Percentiles rank a stretch among this genome's conserved stretches.
phyloP scores from a whole-genome alignment of 495 filamentous ascomycete species.

The Pseudevernia furfuracea region DNA sequence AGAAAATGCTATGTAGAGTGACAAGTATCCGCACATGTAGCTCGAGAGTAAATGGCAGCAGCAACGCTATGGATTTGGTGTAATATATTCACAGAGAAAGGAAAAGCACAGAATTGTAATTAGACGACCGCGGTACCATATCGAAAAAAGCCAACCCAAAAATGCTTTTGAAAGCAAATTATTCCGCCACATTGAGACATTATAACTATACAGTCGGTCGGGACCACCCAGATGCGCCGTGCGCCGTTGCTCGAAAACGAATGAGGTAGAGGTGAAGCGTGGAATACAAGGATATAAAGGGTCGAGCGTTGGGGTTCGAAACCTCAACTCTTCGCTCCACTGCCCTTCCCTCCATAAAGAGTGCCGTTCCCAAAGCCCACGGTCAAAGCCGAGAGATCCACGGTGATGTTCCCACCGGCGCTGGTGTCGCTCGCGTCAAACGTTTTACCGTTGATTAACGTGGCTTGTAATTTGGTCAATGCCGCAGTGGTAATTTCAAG shows the following conservation, averaged over 20 bases:
- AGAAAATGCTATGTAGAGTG: not conserved
- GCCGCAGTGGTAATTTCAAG: constrained; percentile 33
- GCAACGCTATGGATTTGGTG: not conserved
- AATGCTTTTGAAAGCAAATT: constrained; percentile 3
- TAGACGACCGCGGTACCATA: not conserved
- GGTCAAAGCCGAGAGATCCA: constrained; percentile 40
- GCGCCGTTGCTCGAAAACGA: not conserved
- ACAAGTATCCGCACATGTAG: not conserved
- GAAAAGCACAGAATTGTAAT: not conserved
- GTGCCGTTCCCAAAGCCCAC: constrained; percentile 40
- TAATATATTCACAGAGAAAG: not conserved
- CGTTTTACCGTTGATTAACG: constrained; percentile 28
- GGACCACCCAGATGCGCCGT: constrained; percentile 7
- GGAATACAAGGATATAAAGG: not conserved
- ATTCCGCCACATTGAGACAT: constrained; percentile 17
- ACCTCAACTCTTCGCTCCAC: not conserved
- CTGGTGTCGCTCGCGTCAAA: constrained; percentile 18
- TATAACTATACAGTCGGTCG: constrained; percentile 3
- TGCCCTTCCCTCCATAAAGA: constrained; percentile 32
- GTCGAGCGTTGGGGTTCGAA: not conserved
- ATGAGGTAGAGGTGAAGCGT: not conserved
- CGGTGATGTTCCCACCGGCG: constrained; percentile 29
- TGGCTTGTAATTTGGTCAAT: constrained; percentile 33
- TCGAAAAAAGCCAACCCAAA: not conserved
- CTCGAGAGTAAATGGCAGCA: not conserved